Conservation (phyloP, 495 filamentous ascomycete species). For the Cercophora samala region DNA sequence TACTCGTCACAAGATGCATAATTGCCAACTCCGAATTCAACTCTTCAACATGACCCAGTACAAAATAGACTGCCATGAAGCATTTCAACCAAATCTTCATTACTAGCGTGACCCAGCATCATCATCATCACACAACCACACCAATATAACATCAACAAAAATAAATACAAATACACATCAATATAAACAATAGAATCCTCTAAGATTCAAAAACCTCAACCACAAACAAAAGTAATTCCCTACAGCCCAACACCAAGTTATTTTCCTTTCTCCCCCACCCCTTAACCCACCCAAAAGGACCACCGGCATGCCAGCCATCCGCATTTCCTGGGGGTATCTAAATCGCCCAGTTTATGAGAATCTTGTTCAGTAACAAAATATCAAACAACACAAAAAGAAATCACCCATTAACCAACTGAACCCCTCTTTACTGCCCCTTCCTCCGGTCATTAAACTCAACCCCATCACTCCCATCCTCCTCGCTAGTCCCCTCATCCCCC, state of each 20-base stretch:
- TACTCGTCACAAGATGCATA: no score
- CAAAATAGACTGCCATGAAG: background rate
- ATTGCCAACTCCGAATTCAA: no score
- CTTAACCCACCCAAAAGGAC: background rate
- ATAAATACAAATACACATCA: background rate
- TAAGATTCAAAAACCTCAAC: background rate
- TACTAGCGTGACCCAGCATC: background rate
- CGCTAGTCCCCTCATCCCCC: constrained; percentile 39
- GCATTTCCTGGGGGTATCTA: no score
- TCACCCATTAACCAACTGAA: background rate
- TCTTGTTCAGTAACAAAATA: no score
- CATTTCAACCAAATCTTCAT: background rate
- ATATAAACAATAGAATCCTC: background rate
- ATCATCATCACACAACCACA: background rate
- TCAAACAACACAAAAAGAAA: background rate
- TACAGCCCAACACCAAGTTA: background rate
- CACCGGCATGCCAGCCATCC: no score
- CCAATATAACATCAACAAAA: background rate
- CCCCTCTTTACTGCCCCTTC: constrained; percentile 21
- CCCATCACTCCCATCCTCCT: constrained; percentile 27
- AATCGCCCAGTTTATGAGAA: no score
- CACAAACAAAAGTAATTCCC: background rate
- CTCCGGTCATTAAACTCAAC: constrained; percentile 30
- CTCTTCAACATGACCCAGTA: no score
- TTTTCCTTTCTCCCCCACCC: background rate